Conservation (phyloP, 2,329 filamentous ascomycete species). For the Monosporascus sp. region DNA sequence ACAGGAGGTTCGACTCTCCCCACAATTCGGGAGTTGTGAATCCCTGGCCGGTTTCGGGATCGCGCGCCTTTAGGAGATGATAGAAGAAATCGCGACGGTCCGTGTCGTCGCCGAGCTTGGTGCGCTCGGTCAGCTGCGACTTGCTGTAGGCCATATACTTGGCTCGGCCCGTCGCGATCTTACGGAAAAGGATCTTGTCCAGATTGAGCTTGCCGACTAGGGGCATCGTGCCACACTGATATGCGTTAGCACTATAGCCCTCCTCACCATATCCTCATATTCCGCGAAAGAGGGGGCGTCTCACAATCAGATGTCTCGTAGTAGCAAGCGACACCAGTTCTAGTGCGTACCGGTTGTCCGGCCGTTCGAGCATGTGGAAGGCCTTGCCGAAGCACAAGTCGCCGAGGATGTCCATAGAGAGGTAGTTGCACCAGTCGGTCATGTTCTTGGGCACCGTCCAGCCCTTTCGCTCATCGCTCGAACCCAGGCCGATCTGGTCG, state of each 20-base stretch:
- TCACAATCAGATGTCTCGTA: slow-evolving; percentile 62
- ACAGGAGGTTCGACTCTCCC: slow-evolving; percentile 65
- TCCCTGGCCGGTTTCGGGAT: slow-evolving; percentile 64
- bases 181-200: slow-evolving; percentile 63
- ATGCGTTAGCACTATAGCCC: neutral
- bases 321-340: slow-evolving; percentile 63
- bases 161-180: slow-evolving; percentile 60
- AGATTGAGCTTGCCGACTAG: slow-evolving; percentile 60
- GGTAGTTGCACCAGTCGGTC: slow-evolving; percentile 57
- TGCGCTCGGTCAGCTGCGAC: slow-evolving; percentile 60
- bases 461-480: slow-evolving; percentile 41
- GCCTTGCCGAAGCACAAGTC: slow-evolving; percentile 58
- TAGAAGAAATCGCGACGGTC: slow-evolving; percentile 73
- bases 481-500: slow-evolving; percentile 44
- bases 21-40: slow-evolving; percentile 63
- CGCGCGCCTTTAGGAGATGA: slow-evolving; percentile 65
- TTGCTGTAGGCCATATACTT: slow-evolving; percentile 69
- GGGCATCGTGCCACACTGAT: slow-evolving; percentile 66
- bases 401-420: slow-evolving; percentile 58
- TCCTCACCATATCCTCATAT: too few species aligned
- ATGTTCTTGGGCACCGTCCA: slow-evolving; percentile 58
- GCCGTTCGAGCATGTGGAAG: slow-evolving; percentile 55
- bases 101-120: slow-evolving; percentile 58
- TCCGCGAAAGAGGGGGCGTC: slow-evolving; percentile 20
- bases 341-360: slow-evolving; percentile 61